A percentile compares a stretch with the other conserved stretches of the same genome.
These are phyloP conservation scores for Trametes maxima DNA, from an alignment of 768 basidiomycete species.

Conservation along the genomic window DNA sequence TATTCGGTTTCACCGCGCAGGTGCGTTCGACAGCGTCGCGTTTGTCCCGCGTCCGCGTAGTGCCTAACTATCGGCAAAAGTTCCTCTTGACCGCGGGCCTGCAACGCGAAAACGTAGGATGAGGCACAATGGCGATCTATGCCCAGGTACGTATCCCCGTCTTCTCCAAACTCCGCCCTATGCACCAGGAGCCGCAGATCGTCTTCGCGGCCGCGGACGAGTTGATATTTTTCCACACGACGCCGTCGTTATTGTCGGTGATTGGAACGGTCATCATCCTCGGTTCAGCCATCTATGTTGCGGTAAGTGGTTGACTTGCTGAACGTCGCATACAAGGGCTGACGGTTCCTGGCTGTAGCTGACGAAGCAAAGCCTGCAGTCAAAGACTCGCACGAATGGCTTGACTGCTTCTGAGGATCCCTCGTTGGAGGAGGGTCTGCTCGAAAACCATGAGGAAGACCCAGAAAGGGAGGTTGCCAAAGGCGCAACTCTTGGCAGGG, in stretches of 20 bases:
- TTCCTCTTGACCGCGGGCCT: conserved; percentile 63
- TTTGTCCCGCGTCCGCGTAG: neutral
- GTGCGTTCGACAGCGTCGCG: conserved; percentile 14
- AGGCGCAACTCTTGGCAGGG: too few relatives aligned
- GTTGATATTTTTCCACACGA: conserved; percentile 60
- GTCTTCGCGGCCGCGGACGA: conserved; percentile 69
- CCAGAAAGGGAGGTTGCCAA: neutral
- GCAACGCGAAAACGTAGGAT: conserved; percentile 63
- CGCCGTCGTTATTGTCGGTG: conserved; percentile 60
- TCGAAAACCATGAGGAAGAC: neutral
- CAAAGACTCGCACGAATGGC: neutral
- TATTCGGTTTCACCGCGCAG: conserved; percentile 54
- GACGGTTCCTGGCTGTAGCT: neutral
- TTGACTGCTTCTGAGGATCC: neutral
- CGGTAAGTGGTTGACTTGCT: conserved; percentile 44
- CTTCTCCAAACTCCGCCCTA: neutral
- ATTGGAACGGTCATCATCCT: conserved; percentile 69
- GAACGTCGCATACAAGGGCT: too few relatives aligned
- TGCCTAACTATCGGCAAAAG: conserved; percentile 24
- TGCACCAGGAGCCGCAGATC: conserved; percentile 46
- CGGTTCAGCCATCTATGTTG: conserved; percentile 62
- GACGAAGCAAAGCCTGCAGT: neutral
- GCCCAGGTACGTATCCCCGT: conserved; percentile 40
- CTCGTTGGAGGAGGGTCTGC: neutral
- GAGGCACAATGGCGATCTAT: conserved; percentile 66